phyloP scores from a whole-genome alignment of 306 rosid species.

The Cicer pinnatifidum region DNA sequence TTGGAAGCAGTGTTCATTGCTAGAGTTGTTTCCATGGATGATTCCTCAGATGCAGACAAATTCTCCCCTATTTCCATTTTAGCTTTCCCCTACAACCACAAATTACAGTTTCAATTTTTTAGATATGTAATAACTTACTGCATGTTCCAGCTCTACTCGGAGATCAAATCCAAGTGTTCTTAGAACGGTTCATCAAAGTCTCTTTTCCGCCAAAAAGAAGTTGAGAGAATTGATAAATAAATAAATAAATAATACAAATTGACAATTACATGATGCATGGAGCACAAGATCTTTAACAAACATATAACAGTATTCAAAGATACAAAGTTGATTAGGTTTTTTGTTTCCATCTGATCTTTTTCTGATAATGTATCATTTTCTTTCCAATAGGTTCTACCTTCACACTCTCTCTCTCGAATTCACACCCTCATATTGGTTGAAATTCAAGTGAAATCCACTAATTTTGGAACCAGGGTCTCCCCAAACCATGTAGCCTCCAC shows the following conservation, averaged over 20 bases:
- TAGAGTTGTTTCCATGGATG: background rate
- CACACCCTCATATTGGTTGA: background rate
- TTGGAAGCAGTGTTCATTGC: background rate
- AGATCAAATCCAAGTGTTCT: background rate
- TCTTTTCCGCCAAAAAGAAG: too few relatives aligned
- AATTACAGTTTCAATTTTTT: background rate
- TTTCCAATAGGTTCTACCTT: too few relatives aligned
- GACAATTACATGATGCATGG: too few relatives aligned
- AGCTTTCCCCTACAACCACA: conserved; percentile 21
- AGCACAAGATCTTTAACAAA: too few relatives aligned
- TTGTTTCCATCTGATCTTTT: too few relatives aligned
- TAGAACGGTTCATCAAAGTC: background rate
- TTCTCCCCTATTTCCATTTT: background rate
- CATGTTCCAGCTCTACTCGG: background rate
- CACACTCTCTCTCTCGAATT: background rate
- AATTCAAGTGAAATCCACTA: background rate
- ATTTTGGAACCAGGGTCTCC: background rate
- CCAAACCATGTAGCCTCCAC: background rate
- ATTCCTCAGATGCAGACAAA: background rate
- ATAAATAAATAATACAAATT: too few relatives aligned
- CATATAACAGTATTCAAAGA: too few relatives aligned
- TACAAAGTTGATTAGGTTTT: too few relatives aligned
- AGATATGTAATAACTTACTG: background rate
- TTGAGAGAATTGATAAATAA: too few relatives aligned
- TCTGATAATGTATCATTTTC: too few relatives aligned